Conservation (phyloP, 2,329 filamentous ascomycete genomes). For the Penicillium sp. region DNA sequence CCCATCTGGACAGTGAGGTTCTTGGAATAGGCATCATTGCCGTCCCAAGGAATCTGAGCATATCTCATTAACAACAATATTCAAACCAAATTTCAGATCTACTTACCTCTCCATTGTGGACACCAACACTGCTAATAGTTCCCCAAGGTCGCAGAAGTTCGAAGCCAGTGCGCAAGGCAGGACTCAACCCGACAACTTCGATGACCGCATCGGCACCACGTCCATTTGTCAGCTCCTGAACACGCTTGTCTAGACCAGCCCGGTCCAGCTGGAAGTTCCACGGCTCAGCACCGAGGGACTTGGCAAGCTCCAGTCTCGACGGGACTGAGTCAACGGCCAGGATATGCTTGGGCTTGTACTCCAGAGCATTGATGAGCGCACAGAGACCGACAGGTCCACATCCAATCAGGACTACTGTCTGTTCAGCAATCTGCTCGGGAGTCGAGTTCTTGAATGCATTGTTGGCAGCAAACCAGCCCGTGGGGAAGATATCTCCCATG, state of each 20-base stretch:
- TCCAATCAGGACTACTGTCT: constrained; percentile 75
- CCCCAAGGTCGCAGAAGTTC: constrained; percentile 71
- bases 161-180: constrained; percentile 67
- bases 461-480: constrained; percentile 74
- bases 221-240: constrained; percentile 73
- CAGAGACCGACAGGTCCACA: constrained; percentile 86
- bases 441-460: constrained; percentile 70
- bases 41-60: constrained; percentile 62
- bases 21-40: constrained; percentile 64
- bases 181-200: constrained; percentile 70
- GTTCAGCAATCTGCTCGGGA: constrained; percentile 58
- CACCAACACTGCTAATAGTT: constrained; percentile 70
- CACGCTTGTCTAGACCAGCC: constrained; percentile 63
- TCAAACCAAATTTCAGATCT: not conserved
- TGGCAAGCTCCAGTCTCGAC: constrained; percentile 70
- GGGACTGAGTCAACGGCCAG: constrained; percentile 78
- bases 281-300: constrained; percentile 72
- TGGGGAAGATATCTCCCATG: constrained; percentile 93
- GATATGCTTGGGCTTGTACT: constrained; percentile 70
- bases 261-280: constrained; percentile 72
- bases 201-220: constrained; percentile 83
- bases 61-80: constrained; percentile 20
- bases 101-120: constrained; percentile 68
- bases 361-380: constrained; percentile 72
- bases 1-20: constrained; percentile 74